Evolutionary conservation across 2,329 filamentous ascomycete genomes (phyloP).

Genomic region (Microcyclospora tardicrescens): DNA sequence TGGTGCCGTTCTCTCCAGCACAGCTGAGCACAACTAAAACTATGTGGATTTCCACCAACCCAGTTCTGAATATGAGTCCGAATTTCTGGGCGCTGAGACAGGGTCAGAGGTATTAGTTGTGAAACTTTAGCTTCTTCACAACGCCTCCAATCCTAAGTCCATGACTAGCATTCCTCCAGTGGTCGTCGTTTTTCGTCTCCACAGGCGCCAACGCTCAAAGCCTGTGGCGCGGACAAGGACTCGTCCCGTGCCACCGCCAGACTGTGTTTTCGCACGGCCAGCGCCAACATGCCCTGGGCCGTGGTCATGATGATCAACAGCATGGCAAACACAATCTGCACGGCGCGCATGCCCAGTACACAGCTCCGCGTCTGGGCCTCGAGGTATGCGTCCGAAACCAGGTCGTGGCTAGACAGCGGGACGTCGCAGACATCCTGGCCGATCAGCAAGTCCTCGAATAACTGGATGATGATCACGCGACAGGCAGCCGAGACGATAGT

Average conservation of each 20-base stretch:
- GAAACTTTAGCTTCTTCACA: too few relatives aligned
- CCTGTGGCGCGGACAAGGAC: too few relatives aligned
- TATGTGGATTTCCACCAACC: too few relatives aligned
- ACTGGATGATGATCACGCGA: slow-evolving; percentile 12
- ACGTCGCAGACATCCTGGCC: slow-evolving; percentile 12
- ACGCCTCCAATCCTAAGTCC: slow-evolving; percentile 12
- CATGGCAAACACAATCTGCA: slow-evolving; percentile 7
- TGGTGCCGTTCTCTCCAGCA: too few relatives aligned
- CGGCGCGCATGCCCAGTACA: slow-evolving; percentile 9
- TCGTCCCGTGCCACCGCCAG: too few relatives aligned
- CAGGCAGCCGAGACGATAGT: slow-evolving; percentile 13
- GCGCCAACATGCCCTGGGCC: slow-evolving; percentile 12
- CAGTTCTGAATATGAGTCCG: too few relatives aligned
- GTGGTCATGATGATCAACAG: slow-evolving; percentile 5
- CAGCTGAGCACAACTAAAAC: too few relatives aligned
- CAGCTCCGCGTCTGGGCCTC: slow-evolving; percentile 10
- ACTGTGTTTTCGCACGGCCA: slow-evolving; percentile 5
- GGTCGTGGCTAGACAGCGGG: slow-evolving; percentile 7
- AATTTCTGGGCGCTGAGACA: too few relatives aligned
- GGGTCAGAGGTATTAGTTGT: too few relatives aligned
- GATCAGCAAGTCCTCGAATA: slow-evolving; percentile 14
- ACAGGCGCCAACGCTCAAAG: neutral
- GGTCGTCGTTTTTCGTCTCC: neutral
- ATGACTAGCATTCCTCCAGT: slow-evolving; percentile 13
- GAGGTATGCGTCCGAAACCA: slow-evolving; percentile 11